These are phyloP conservation scores for Fragaria nilgerrensis DNA, from an alignment of 306 rosid species.

Conservation along the genomic window DNA sequence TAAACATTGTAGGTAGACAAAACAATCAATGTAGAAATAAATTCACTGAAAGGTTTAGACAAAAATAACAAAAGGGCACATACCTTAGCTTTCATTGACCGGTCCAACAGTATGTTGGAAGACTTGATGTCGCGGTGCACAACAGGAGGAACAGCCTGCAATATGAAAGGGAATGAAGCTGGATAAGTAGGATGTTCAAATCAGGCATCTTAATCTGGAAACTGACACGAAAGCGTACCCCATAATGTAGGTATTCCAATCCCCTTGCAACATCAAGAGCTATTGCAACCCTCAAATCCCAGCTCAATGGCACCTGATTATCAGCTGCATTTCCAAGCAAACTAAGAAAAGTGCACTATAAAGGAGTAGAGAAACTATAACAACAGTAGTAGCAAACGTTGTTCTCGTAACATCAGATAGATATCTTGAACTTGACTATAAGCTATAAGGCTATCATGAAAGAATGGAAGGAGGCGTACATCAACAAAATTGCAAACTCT, in stretches of 20 bases:
- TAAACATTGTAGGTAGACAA: neutral
- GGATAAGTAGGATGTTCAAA: neutral
- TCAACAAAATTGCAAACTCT: neutral
- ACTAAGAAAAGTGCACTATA: neutral
- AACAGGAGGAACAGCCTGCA: constrained; percentile 17
- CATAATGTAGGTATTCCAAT: constrained; percentile 14
- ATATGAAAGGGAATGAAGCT: neutral
- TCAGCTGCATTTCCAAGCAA: constrained; percentile 2
- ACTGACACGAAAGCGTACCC: constrained; percentile 2
- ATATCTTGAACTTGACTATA: neutral
- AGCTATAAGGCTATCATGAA: neutral
- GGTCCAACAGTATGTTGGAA: constrained; percentile 17
- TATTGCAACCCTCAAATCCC: constrained; percentile 21
- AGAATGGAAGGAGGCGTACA: too few relatives aligned
- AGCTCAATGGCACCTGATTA: constrained; percentile 13
- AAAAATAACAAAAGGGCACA: neutral
- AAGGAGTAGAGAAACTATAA: neutral
- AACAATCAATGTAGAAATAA: neutral
- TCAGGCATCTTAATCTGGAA: neutral
- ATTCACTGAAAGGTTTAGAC: neutral
- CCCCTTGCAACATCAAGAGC: constrained; percentile 25
- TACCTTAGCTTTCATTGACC: constrained; percentile 9
- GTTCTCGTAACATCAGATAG: neutral
- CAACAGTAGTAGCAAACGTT: neutral
- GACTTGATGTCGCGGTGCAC: constrained; percentile 24